Evolutionary conservation across 2,329 filamentous ascomycete genomes (phyloP), one percentile per base, ranked within the genome.

Genomic region (Ophiostoma pallidulum): DNA sequence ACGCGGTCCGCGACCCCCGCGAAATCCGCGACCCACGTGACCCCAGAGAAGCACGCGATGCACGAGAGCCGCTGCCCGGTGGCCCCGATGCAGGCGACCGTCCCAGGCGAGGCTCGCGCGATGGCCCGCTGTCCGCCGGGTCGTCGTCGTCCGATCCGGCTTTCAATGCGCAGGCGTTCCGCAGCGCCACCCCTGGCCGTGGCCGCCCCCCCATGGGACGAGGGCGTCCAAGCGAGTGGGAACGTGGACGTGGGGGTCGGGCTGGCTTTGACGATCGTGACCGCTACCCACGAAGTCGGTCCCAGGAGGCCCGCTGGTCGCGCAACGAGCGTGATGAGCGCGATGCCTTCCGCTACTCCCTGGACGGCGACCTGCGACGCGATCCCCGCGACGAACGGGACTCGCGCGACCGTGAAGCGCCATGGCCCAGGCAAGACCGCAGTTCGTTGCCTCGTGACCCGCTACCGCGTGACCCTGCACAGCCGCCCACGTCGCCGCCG

Each of bases 81-180:
- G 80, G 78, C 40, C 67, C 84, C 7, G 84, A 89, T 54, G 72
- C 79, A 1, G 18, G 39, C 8, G 79, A 82, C 49, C 74, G 84
- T 49, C 77, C 80, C 16, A 72, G 84, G 46, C 73, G 84, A 40
- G 80, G 75, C 14, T 87, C 84, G 8, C 73, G 85, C 57, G 85
- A 90, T 57, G 84, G 84, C 0, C 83, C 84, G 10, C 74, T 80
- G 19, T 85, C 83, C 2, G 82, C 81, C 16, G 81, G 81, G 4
- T 86, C 84, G 3, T 79, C 78, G 9, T 80, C 78, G 19, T 85
- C 84, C 0, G 84, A 89, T 52, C 73, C 77, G 12, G 71, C 75
- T 1, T 81, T 82, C 48, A 74, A 71, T 16, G 63, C 70, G 8
- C 69, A 70, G 9, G 71, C 73, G 8, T 72, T 73, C 47, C 74